Evolutionary conservation across 768 basidiomycete genomes (phyloP).

Genomic region (Neoboletus magnificus): DNA sequence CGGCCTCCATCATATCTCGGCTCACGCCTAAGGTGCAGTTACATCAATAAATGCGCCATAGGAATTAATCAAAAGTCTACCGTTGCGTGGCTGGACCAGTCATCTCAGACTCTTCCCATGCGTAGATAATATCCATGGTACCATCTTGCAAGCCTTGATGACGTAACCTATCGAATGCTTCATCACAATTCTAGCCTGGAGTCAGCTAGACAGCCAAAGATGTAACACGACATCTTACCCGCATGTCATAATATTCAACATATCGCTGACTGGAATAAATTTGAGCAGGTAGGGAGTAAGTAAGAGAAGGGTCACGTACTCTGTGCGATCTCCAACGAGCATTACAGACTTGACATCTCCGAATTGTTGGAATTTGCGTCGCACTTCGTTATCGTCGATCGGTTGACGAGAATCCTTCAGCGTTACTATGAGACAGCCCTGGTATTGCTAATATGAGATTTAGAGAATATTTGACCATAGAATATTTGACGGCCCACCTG

Average conservation of each 20-base stretch:
- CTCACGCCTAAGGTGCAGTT: constrained; percentile 22
- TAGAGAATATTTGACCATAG: not conserved
- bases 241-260: constrained; percentile 91
- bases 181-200: constrained; percentile 58
- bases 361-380: constrained; percentile 81
- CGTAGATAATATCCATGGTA: constrained; percentile 81
- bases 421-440: constrained; percentile 82
- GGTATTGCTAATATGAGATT: constrained; percentile 50
- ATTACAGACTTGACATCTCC: constrained; percentile 86
- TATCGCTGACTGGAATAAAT: constrained; percentile 64
- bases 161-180: constrained; percentile 76
- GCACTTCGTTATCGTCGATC: constrained; percentile 83
- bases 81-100: constrained; percentile 45
- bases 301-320: constrained; percentile 39
- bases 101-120: constrained; percentile 72
- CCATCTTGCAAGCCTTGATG: constrained; percentile 82
- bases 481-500: constrained; percentile 50
- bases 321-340: constrained; percentile 57
- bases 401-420: constrained; percentile 67
- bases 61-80: constrained; percentile 20
- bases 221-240: constrained; percentile 45
- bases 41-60: constrained; percentile 3
- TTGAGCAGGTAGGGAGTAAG: not conserved
- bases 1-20: constrained; percentile 38
- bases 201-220: constrained; percentile 7